These are phyloP conservation scores for Colletotrichum tropicale DNA, from an alignment of 2,329 filamentous ascomycete species.

Conservation along the genomic window DNA sequence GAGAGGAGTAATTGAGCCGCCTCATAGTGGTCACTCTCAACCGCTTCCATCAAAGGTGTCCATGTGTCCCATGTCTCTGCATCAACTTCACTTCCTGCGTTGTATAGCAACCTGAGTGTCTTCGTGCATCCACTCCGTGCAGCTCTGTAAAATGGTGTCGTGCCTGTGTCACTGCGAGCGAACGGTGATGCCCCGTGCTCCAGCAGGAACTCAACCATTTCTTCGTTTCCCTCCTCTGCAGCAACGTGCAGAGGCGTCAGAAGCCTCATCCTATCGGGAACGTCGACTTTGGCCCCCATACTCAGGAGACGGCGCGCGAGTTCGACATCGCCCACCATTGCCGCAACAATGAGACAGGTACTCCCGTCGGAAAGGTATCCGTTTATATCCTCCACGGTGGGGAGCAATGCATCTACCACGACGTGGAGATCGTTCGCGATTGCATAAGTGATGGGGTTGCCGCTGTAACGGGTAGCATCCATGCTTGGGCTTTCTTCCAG, in stretches of 20 bases:
- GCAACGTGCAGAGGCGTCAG: not conserved
- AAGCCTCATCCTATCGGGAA: not conserved
- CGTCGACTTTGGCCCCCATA: accelerated
- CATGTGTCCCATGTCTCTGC: conserved; percentile 28
- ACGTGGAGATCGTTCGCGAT: not conserved
- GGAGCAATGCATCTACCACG: accelerated
- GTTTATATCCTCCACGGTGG: accelerated
- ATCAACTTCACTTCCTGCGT: accelerated
- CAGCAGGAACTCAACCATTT: accelerated
- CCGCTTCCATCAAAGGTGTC: not conserved
- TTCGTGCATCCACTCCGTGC: not conserved
- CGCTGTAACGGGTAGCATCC: accelerated
- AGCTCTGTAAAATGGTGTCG: not conserved
- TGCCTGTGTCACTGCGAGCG: not conserved
- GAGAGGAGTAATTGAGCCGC: not conserved
- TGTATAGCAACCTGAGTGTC: accelerated
- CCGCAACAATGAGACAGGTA: accelerated
- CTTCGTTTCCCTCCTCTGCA: accelerated
- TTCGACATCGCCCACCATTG: accelerated
- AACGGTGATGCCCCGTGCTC: not conserved
- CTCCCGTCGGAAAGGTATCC: accelerated
- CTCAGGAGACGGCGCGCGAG: accelerated
- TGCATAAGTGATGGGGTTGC: accelerated
- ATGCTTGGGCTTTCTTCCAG: accelerated
- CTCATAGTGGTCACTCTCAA: accelerated